A percentile compares a stretch with the other conserved stretches of the same genome.
Conservation (phyloP, 441 rosid species). For the Gossypium schwendimanii region DNA sequence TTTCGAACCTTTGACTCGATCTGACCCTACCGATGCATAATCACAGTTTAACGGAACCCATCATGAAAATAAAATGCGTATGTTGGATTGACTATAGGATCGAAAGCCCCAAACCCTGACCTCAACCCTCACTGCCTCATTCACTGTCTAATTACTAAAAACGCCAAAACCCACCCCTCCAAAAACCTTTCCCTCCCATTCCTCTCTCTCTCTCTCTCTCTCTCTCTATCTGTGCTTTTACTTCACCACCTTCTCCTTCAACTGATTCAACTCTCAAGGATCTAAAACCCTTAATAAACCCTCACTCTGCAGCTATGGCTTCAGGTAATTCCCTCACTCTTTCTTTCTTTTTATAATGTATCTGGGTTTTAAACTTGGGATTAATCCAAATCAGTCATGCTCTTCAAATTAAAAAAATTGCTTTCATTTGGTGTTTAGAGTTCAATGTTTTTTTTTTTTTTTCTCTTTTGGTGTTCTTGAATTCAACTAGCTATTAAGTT, state of each 20-base stretch:
- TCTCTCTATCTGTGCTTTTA: not conserved
- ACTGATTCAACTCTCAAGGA: not conserved
- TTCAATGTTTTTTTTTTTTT: not conserved
- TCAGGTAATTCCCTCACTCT: slow-evolving; percentile 20
- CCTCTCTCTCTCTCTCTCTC: not conserved
- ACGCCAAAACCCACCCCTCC: not conserved
- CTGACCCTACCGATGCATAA: too few species aligned
- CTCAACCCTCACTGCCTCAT: not conserved
- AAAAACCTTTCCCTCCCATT: not conserved
- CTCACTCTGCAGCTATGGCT: slow-evolving; percentile 19
- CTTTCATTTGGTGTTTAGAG: not conserved
- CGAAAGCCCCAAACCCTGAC: not conserved
- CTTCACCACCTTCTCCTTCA: not conserved
- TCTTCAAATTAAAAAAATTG: not conserved
- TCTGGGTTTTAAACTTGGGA: slow-evolving; percentile 4
- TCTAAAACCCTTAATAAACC: not conserved
- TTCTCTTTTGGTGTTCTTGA: slow-evolving; percentile 2
- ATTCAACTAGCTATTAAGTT: not conserved
- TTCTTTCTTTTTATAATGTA: not conserved
- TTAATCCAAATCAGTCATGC: not conserved
- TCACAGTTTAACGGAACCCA: too few species aligned
- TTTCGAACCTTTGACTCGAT: too few species aligned
- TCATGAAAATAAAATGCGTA: too few species aligned
- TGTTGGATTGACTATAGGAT: not conserved
- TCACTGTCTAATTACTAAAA: not conserved